Conservation (phyloP, 345 rosid species). For the Passiflora organensis region DNA sequence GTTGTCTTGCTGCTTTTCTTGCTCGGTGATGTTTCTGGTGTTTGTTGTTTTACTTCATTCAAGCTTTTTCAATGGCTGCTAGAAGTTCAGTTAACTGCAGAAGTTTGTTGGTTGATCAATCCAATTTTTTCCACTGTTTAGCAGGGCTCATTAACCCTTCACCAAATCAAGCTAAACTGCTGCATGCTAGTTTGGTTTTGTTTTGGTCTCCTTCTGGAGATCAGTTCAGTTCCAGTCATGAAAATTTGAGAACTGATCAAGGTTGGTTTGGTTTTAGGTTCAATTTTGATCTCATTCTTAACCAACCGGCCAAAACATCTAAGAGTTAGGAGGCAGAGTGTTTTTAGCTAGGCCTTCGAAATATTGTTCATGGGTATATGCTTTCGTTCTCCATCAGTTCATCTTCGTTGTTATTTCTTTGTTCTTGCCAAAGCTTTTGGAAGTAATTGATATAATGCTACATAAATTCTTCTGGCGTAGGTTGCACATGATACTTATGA, state of each 20-base stretch:
- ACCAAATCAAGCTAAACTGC: slow-evolving; percentile 14
- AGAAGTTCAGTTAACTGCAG: not conserved
- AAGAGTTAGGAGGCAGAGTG: slow-evolving; percentile 11
- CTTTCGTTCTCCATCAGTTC: too few relatives aligned
- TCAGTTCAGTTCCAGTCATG: slow-evolving; percentile 14
- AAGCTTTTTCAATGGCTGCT: not conserved
- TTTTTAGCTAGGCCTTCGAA: slow-evolving; percentile 5
- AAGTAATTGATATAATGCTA: not conserved
- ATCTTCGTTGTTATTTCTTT: not conserved
- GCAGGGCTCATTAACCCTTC: slow-evolving; percentile 20
- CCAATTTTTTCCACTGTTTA: slow-evolving; percentile 23
- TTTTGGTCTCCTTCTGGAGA: slow-evolving; percentile 13
- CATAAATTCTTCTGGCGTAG: slow-evolving; percentile 23
- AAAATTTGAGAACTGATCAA: slow-evolving; percentile 13
- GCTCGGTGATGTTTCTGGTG: not conserved
- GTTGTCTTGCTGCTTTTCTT: too few relatives aligned
- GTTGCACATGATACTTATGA: slow-evolving; percentile 50
- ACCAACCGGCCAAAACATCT: slow-evolving; percentile 10
- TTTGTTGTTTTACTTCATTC: not conserved
- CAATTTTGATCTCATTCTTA: slow-evolving; percentile 9
- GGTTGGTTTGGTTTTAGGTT: slow-evolving; percentile 17
- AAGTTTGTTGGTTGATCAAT: slow-evolving; percentile 15
- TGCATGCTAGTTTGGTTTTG: slow-evolving; percentile 10
- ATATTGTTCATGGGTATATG: not conserved
- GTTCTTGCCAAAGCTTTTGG: not conserved